phyloP scores from a whole-genome alignment of 495 filamentous ascomycete species.

The Baudoinia panamericana region DNA sequence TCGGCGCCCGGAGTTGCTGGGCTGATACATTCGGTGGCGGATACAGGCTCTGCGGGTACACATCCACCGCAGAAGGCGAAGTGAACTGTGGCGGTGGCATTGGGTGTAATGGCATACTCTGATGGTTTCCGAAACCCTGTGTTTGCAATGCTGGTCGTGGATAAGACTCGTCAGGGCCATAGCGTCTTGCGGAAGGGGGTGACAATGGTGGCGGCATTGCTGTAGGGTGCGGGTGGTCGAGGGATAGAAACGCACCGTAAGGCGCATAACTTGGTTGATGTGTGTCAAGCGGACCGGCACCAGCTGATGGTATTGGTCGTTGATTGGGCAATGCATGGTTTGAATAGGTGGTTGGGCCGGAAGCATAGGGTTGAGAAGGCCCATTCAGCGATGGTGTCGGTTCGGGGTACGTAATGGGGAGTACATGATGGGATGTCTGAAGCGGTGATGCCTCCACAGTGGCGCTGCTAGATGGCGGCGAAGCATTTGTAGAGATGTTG shows the following conservation, averaged over 20 bases:
- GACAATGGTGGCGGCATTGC: conserved; percentile 1
- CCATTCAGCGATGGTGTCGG: no score
- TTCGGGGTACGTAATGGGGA: not conserved
- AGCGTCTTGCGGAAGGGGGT: conserved; percentile 1
- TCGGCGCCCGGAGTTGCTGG: conserved; percentile 8
- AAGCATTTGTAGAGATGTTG: not conserved
- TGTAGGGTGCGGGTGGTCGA: not conserved
- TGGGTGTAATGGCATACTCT: not conserved
- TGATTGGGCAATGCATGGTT: not conserved
- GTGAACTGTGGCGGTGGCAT: conserved; percentile 16
- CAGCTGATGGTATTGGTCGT: no score
- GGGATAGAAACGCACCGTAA: conserved; percentile 6
- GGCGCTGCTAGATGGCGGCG: not conserved
- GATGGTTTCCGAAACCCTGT: conserved; percentile 1
- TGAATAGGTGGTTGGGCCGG: not conserved
- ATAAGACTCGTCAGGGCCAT: conserved; percentile 7
- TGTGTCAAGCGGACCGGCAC: no score
- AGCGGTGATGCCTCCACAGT: conserved; percentile 7
- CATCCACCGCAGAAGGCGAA: not conserved
- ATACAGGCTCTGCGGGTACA: conserved; percentile 3
- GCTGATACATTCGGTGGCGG: conserved; percentile 1
- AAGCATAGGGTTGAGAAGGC: not conserved
- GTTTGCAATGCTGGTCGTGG: not conserved
- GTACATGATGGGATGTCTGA: not conserved
- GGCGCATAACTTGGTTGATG: not conserved